Percentiles rank a stretch among this genome's conserved stretches.
Conservation (phyloP, 2,329 filamentous ascomycete species). For the Blastomyces parvus region DNA sequence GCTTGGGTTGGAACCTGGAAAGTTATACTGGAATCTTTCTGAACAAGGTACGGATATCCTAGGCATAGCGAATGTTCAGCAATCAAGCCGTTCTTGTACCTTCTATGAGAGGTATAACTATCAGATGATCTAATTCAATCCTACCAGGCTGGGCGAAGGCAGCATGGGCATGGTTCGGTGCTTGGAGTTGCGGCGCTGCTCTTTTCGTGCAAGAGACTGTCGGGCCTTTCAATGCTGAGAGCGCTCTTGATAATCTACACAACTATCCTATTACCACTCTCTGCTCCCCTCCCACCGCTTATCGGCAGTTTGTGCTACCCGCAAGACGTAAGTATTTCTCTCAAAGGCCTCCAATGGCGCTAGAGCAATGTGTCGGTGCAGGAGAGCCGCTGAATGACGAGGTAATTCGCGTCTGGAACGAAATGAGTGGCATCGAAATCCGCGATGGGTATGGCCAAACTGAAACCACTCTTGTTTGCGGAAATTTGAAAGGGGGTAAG, state of each 20-base stretch:
- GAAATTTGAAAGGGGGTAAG: conserved; percentile 28
- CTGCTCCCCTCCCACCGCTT: conserved; percentile 35
- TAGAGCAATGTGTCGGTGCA: conserved; percentile 32
- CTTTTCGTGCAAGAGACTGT: conserved; percentile 35
- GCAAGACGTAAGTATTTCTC: conserved; percentile 24
- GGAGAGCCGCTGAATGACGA: conserved; percentile 35
- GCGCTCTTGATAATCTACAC: conserved; percentile 27
- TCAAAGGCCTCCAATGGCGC: conserved; percentile 20
- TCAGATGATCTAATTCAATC: conserved; percentile 7
- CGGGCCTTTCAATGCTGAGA: conserved; percentile 25
- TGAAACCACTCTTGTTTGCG: conserved; percentile 33
- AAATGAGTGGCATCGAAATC: conserved; percentile 30
- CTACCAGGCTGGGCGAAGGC: conserved; percentile 33
- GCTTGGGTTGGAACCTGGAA: conserved; percentile 28
- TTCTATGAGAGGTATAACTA: neutral
- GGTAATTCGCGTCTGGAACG: conserved; percentile 30
- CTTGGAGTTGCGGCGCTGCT: conserved; percentile 35
- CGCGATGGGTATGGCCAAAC: conserved; percentile 36
- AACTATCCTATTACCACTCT: conserved; percentile 34
- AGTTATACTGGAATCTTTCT: conserved; percentile 33
- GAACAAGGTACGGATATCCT: conserved; percentile 26
- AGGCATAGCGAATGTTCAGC: neutral
- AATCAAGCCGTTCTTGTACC: neutral
- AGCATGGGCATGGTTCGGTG: conserved; percentile 33
- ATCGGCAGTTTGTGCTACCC: conserved; percentile 32